Percentiles rank a stretch among this genome's conserved stretches.
Conservation (phyloP, 2,329 filamentous ascomycete genomes). For the Didymella segeticola region DNA sequence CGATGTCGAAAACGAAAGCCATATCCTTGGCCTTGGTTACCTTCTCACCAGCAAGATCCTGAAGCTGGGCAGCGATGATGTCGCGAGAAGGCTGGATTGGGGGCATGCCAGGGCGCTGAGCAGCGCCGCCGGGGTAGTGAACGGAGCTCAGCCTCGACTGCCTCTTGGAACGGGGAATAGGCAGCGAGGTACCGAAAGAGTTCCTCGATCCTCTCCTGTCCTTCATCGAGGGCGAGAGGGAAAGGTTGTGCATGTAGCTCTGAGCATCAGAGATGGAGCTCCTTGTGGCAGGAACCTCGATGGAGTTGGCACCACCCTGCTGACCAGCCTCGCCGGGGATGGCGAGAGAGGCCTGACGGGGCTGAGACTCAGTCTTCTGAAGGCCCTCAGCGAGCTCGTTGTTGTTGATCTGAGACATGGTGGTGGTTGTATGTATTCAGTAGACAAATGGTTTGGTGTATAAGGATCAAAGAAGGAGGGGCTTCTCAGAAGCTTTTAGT, state of each 20-base stretch:
- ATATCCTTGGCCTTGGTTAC: slow-evolving; percentile 76
- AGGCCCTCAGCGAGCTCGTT: slow-evolving; percentile 58
- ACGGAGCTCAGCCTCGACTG: slow-evolving; percentile 72
- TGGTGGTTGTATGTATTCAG: slow-evolving; percentile 17
- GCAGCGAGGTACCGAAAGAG: slow-evolving; percentile 75
- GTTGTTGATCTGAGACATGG: slow-evolving; percentile 68
- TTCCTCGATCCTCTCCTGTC: slow-evolving; percentile 74
- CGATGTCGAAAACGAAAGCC: slow-evolving; percentile 81
- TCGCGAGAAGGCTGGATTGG: slow-evolving; percentile 68
- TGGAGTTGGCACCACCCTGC: slow-evolving; percentile 53
- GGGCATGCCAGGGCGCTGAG: slow-evolving; percentile 63
- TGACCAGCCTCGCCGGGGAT: slow-evolving; percentile 39
- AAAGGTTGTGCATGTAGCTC: slow-evolving; percentile 76
- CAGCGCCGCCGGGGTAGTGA: slow-evolving; percentile 55
- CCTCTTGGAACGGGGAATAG: slow-evolving; percentile 74
- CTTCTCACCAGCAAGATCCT: slow-evolving; percentile 71
- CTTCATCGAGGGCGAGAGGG: slow-evolving; percentile 70
- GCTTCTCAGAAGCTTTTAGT: slow-evolving; percentile 19
- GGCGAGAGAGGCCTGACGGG: slow-evolving; percentile 40
- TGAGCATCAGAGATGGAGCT: slow-evolving; percentile 72
- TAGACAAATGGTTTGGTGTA: not conserved
- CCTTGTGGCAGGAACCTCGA: slow-evolving; percentile 73
- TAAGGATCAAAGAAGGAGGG: not conserved
- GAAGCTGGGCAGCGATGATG: slow-evolving; percentile 72
- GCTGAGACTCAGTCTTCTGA: slow-evolving; percentile 35